Conservation (phyloP, 805 yeast species). For the Barnettozyma salicaria region DNA sequence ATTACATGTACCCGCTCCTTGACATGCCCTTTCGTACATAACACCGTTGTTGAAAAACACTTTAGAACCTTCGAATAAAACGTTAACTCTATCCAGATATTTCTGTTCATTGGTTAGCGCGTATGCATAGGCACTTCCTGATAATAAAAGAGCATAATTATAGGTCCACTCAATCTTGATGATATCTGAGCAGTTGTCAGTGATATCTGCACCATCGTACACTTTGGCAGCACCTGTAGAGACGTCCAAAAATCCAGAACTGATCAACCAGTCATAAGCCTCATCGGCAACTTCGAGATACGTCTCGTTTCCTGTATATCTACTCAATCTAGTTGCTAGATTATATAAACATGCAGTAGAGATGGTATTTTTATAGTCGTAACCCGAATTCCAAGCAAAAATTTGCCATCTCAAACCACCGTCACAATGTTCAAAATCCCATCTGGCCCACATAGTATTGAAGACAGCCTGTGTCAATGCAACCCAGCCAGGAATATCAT, state of each 20-base stretch:
- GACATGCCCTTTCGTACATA: conserved; percentile 62
- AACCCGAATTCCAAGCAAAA: conserved; percentile 65
- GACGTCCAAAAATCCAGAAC: conserved; percentile 38
- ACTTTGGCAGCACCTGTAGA: conserved; percentile 32
- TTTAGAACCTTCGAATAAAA: conserved; percentile 40
- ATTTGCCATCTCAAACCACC: conserved; percentile 76
- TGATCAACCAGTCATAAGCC: conserved; percentile 56
- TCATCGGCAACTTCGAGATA: conserved; percentile 48
- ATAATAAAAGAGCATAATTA: conserved; percentile 59
- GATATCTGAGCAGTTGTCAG: conserved; percentile 42
- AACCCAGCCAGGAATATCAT: conserved; percentile 48
- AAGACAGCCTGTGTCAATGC: conserved; percentile 56
- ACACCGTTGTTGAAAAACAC: conserved; percentile 44
- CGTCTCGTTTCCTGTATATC: conserved; percentile 51
- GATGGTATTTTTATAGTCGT: conserved; percentile 58
- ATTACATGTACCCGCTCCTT: conserved; percentile 45
- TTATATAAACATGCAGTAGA: conserved; percentile 60
- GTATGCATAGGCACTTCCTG: conserved; percentile 68
- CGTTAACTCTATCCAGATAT: conserved; percentile 45
- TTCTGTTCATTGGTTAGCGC: conserved; percentile 46
- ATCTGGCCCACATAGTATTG: conserved; percentile 56
- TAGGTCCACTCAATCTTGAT: conserved; percentile 58
- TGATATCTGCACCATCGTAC: conserved; percentile 54
- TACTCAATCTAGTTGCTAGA: conserved; percentile 56
- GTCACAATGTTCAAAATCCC: conserved; percentile 50